Evolutionary conservation across 192 early-diverging fungal species (phyloP), one percentile per base, ranked within the genome.

Genomic region (Obelidium mucronatum): DNA sequence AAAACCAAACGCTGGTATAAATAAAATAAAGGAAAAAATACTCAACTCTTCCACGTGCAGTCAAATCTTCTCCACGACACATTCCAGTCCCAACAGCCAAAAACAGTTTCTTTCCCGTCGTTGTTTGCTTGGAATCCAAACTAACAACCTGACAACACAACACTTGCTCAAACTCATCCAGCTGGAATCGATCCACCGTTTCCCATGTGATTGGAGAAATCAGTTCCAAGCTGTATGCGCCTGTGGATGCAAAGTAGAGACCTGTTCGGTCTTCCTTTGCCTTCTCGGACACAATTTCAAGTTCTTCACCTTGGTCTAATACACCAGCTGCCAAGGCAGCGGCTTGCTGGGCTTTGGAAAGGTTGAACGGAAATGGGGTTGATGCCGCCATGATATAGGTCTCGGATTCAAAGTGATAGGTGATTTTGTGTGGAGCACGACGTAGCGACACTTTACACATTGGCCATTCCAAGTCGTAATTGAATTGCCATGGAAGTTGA

Each of bases 181-280:
- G 84, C 36, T 78, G 73, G 74, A 86, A 87, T 59, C 82, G 78
- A 74, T 98, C 97, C 0, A 96, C 93, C 15, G 93, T 95, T 73
- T 98, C 96, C 94, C 94, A 98, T 22, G 95, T 96, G 0, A 95
- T 89, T 1, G 97, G 95, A 22, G 97, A 97, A 17, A 99, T 86
- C 54, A 99, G 83, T 58, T 97, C 94, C 40, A 99, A 66, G 3
- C 86, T 87, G 77, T 90, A 95, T 22, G 82, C 80, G 15, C 67
- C 61, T n/a, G 80, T 77, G 28, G 48, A 61, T 19, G 96, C 94
- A 2, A 86, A 80, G 75, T 92, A 89, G 67, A 79, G 59, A 24
- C 86, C 86, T 30, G 73, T 81, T 71, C 83, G 34, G n/a, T 82
- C 83, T 34, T 79, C 80, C 24, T 79, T 74, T 30, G 73, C 73